Evolutionary conservation across 2,329 filamentous ascomycete genomes (phyloP).

Genomic region (Arthrobotrys pseudoclavata): DNA sequence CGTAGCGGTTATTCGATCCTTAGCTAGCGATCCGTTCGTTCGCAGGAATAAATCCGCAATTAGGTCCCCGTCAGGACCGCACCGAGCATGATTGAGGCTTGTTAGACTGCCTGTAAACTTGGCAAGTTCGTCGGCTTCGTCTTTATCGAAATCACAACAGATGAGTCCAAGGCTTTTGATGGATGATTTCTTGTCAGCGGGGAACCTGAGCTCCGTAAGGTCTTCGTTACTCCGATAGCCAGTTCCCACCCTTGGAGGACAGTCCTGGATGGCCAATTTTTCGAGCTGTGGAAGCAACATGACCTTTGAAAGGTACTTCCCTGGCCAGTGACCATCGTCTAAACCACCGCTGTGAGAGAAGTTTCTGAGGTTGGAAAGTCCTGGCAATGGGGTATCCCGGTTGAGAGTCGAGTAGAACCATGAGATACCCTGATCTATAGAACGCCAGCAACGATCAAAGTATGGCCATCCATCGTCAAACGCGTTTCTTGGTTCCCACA

Average conservation of each 20-base stretch:
- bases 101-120: background rate
- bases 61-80: background rate
- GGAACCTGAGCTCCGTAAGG: background rate
- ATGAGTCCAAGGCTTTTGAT: slow-evolving; percentile 21
- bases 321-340: background rate
- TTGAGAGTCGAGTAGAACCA: slow-evolving; percentile 25
- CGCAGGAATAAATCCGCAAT: background rate
- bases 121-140: background rate
- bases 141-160: background rate
- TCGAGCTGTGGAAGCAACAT: slow-evolving; percentile 18
- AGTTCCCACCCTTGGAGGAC: too few relatives aligned
- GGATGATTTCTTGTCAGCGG: background rate
- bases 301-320: background rate
- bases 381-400: background rate
- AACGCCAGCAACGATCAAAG: background rate
- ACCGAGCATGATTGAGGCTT: background rate
- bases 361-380: slow-evolving; percentile 7
- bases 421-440: background rate
- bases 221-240: too few relatives aligned
- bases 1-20: background rate
- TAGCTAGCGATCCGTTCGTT: background rate
- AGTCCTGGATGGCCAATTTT: background rate
- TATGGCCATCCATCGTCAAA: background rate
- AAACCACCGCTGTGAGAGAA: slow-evolving; percentile 12
- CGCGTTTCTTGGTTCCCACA: background rate